A percentile compares a stretch with the other conserved stretches of the same genome.
phyloP scores from a whole-genome alignment of 129 eudicot genomes.

The Gnaphalium uliginosum region DNA sequence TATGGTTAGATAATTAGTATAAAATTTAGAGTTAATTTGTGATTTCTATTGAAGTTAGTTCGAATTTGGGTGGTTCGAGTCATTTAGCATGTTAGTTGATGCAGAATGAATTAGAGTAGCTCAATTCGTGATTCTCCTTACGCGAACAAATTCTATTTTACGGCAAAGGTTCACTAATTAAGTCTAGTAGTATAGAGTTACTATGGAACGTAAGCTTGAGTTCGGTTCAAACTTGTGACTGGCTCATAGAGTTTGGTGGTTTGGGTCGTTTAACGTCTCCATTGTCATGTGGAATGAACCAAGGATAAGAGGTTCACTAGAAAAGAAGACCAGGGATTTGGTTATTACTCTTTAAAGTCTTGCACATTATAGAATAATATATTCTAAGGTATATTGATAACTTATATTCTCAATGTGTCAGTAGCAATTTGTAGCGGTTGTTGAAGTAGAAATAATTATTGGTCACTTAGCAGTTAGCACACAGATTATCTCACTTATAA shows the following conservation, averaged over 20 bases:
- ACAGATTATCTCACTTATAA: too few relatives aligned
- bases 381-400: too few relatives aligned
- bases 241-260: background rate
- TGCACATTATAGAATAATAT: background rate
- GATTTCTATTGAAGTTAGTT: conserved; percentile 1
- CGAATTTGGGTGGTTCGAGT: background rate
- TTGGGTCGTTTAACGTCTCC: background rate
- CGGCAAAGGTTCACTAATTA: background rate
- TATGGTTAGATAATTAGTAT: too few relatives aligned
- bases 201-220: background rate
- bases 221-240: background rate
- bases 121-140: background rate
- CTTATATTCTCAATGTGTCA: too few relatives aligned
- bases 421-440: too few relatives aligned
- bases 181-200: background rate
- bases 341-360: background rate
- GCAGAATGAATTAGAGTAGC: background rate
- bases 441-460: too few relatives aligned
- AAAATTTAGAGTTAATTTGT: background rate
- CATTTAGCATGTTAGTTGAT: background rate
- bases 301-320: background rate
- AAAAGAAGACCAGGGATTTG: background rate
- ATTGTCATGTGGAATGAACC: background rate
- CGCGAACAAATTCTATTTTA: background rate
- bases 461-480: too few relatives aligned